These are phyloP conservation scores for Lophium mytilinum DNA, from an alignment of 495 filamentous ascomycete genomes.

Conservation along the genomic window DNA sequence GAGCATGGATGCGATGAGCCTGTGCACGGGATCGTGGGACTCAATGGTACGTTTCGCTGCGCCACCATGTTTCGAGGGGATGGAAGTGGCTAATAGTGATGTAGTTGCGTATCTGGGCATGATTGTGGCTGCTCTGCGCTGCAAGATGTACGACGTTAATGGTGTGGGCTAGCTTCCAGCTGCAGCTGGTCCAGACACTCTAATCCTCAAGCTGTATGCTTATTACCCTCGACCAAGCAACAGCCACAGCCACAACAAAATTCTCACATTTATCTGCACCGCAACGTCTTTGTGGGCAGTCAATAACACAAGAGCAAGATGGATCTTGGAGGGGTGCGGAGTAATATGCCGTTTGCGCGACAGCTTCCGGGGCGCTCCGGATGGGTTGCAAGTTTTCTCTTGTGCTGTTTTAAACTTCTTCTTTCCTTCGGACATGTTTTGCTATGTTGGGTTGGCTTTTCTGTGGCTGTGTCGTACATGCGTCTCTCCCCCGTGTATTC, in stretches of 20 bases:
- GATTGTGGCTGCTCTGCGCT: conserved; percentile 10
- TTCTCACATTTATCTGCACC: too few species aligned
- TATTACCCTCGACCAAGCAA: neutral
- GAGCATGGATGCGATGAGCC: conserved; percentile 96
- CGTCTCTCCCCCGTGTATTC: neutral
- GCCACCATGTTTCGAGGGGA: conserved; percentile 8
- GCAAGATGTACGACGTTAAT: conserved; percentile 11
- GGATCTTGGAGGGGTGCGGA: too few species aligned
- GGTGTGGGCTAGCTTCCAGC: neutral
- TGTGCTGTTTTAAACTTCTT: neutral
- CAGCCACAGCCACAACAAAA: too few species aligned
- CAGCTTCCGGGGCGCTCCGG: too few species aligned
- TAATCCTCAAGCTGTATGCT: conserved; percentile 13
- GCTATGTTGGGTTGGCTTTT: conserved; percentile 1
- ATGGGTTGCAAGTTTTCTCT: too few species aligned
- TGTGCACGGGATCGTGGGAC: conserved; percentile 99
- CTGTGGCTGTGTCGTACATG: neutral
- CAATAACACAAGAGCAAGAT: too few species aligned
- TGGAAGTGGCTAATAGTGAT: conserved; percentile 10
- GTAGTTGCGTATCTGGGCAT: conserved; percentile 36
- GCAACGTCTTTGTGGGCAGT: too few species aligned
- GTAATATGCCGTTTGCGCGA: too few species aligned
- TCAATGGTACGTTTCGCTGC: conserved; percentile 66
- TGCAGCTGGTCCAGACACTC: conserved; percentile 11
- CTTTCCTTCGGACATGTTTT: conserved; percentile 7